Conservation (phyloP, 768 basidiomycete species). For the Cantharellus cinnabarinus region DNA sequence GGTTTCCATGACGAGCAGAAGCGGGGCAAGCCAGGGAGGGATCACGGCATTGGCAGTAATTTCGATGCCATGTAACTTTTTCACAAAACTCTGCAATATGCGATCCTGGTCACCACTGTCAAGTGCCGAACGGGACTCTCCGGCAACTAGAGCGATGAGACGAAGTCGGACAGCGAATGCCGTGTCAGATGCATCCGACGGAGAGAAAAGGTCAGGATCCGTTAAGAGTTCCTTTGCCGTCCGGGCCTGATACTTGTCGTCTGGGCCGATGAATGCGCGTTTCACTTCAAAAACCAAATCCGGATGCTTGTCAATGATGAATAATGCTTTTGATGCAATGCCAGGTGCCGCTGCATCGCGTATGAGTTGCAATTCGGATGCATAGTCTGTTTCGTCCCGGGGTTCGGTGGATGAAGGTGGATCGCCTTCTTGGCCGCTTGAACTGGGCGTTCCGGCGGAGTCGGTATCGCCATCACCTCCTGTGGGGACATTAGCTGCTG, state of each 20-base stretch:
- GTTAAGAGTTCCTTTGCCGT: conserved; percentile 56
- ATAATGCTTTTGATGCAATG: conserved; percentile 49
- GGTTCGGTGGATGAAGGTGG: conserved; percentile 4
- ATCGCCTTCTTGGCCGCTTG: not conserved
- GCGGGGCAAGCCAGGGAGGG: conserved; percentile 77
- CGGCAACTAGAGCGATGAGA: conserved; percentile 63
- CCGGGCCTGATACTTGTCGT: conserved; percentile 35
- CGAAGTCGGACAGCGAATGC: conserved; percentile 66
- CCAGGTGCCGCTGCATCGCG: conserved; percentile 44
- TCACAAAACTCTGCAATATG: conserved; percentile 5
- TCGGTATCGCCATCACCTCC: not conserved
- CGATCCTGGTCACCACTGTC: conserved; percentile 24
- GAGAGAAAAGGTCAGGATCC: conserved; percentile 36
- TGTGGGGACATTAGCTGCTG: not conserved
- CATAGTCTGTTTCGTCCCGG: conserved; percentile 25
- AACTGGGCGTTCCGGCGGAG: not conserved
- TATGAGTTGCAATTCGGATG: conserved; percentile 38
- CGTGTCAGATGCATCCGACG: conserved; percentile 36
- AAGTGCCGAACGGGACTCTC: conserved; percentile 46
- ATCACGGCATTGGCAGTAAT: conserved; percentile 17
- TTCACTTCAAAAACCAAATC: conserved; percentile 79
- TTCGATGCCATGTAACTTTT: conserved; percentile 24
- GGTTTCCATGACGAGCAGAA: conserved; percentile 70
- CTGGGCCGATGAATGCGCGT: conserved; percentile 52
- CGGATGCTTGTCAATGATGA: conserved; percentile 69